These are phyloP conservation scores for Aquilaria agallochum DNA, from an alignment of 441 rosid species.

Conservation along the genomic window DNA sequence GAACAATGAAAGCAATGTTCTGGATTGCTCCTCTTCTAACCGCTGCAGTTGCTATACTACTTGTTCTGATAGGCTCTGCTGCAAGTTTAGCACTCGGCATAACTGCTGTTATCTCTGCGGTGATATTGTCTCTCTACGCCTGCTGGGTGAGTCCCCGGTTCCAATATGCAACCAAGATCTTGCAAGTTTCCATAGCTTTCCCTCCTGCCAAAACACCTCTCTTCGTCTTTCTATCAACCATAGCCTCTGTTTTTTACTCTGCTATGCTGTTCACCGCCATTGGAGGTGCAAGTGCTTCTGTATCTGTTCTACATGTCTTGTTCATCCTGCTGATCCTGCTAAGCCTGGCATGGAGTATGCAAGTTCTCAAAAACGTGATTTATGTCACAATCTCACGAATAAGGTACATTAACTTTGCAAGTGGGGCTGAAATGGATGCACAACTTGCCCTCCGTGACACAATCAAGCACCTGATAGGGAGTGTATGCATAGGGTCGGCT, in stretches of 20 bases:
- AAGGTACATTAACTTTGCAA: conserved; percentile 43
- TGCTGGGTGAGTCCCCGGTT: conserved; percentile 70
- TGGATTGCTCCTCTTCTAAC: conserved; percentile 68
- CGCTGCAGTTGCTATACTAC: conserved; percentile 52
- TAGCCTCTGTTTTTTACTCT: conserved; percentile 33
- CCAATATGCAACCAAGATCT: conserved; percentile 46
- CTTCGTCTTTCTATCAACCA: conserved; percentile 30
- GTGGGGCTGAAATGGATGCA: conserved; percentile 44
- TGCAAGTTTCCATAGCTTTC: conserved; percentile 42
- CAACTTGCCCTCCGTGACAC: conserved; percentile 38
- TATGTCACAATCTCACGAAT: conserved; percentile 56
- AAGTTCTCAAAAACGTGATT: conserved; percentile 57
- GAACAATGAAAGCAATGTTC: conserved; percentile 54
- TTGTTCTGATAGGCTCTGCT: conserved; percentile 45
- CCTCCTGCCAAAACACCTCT: conserved; percentile 38
- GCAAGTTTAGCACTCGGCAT: conserved; percentile 47
- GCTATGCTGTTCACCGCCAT: conserved; percentile 62
- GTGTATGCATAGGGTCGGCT: conserved; percentile 58
- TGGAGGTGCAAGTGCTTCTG: conserved; percentile 68
- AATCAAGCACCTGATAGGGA: conserved; percentile 44
- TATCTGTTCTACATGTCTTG: conserved; percentile 40
- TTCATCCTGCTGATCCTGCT: conserved; percentile 51
- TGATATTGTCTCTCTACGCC: conserved; percentile 55
- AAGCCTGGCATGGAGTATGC: conserved; percentile 73
- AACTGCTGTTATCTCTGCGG: conserved; percentile 36